phyloP scores from a whole-genome alignment of 2,329 filamentous ascomycete species.

The Domatiomyces catenatus region DNA sequence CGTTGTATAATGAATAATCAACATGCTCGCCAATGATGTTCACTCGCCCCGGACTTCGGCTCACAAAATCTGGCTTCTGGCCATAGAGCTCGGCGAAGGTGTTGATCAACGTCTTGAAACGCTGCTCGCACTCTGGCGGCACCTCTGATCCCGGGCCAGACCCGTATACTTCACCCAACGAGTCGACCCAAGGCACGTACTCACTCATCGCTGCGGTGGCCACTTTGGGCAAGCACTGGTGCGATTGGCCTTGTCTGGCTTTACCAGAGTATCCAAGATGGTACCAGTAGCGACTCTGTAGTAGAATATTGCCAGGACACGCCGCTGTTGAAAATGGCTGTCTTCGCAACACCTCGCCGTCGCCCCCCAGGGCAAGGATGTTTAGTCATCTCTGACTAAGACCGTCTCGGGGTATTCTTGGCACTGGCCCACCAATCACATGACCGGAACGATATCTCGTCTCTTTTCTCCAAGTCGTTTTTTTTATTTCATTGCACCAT shows the following conservation, averaged over 20 bases:
- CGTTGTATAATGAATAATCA: conserved; percentile 93
- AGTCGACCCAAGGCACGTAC: conserved; percentile 13
- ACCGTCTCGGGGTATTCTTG: neutral
- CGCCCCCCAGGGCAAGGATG: too few species aligned
- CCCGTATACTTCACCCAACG: conserved; percentile 15
- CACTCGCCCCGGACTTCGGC: conserved; percentile 81
- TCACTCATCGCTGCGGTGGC: conserved; percentile 5
- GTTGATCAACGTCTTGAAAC: conserved; percentile 61
- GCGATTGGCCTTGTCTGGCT: neutral
- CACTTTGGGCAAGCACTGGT: neutral
- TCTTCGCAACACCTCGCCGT: too few species aligned
- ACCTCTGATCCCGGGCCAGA: conserved; percentile 60
- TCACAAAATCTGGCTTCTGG: conserved; percentile 59
- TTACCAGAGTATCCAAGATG: too few species aligned
- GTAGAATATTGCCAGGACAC: too few species aligned
- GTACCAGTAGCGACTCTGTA: too few species aligned
- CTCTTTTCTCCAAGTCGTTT: neutral
- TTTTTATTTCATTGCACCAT: neutral
- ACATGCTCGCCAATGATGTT: conserved; percentile 99
- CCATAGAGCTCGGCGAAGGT: conserved; percentile 59
- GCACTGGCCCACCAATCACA: neutral
- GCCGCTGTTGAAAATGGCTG: too few species aligned
- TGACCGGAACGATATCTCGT: neutral
- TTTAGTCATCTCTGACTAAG: too few species aligned
- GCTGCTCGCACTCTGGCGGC: conserved; percentile 47